Evolutionary conservation across 2,329 filamentous ascomycete species (phyloP).

Genomic region (Thelonectria blattea): DNA sequence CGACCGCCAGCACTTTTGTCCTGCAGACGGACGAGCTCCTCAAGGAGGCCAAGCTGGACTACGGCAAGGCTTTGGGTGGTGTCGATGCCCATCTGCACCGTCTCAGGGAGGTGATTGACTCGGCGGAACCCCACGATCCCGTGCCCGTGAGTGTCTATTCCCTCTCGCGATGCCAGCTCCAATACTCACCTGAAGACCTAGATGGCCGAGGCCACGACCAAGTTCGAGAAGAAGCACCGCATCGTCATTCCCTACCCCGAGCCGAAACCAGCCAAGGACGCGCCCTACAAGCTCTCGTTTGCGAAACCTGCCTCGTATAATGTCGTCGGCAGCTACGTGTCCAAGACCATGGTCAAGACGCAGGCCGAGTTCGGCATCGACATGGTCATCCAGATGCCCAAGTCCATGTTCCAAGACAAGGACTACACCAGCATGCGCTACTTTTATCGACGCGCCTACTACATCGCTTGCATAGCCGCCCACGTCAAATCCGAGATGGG

Average conservation of each 20-base stretch:
- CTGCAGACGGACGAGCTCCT: slow-evolving; percentile 66
- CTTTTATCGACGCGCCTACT: slow-evolving; percentile 94
- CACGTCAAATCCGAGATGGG: slow-evolving; percentile 66
- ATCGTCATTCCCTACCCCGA: slow-evolving; percentile 83
- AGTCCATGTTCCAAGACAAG: slow-evolving; percentile 84
- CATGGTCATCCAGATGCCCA: slow-evolving; percentile 86
- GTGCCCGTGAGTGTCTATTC: slow-evolving; percentile 51
- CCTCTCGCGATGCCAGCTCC: neutral
- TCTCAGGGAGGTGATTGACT: slow-evolving; percentile 60
- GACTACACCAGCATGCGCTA: slow-evolving; percentile 93
- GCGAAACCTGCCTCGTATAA: slow-evolving; percentile 79
- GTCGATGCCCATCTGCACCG: slow-evolving; percentile 57
- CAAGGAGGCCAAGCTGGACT: slow-evolving; percentile 60
- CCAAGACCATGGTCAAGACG: slow-evolving; percentile 73
- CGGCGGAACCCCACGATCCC: slow-evolving; percentile 55
- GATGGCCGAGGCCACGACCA: slow-evolving; percentile 72
- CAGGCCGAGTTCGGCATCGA: slow-evolving; percentile 70
- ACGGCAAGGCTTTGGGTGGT: slow-evolving; percentile 53
- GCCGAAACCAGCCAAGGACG: slow-evolving; percentile 76
- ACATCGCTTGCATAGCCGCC: slow-evolving; percentile 80
- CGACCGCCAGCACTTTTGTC: slow-evolving; percentile 61
- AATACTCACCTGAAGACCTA: slow-evolving; percentile 44
- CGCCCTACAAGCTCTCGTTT: slow-evolving; percentile 83
- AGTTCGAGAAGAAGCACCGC: slow-evolving; percentile 69
- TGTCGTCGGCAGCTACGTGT: slow-evolving; percentile 85